Evolutionary conservation across 805 yeast species (phyloP).

Genomic region (Lachancea dasiensis): DNA sequence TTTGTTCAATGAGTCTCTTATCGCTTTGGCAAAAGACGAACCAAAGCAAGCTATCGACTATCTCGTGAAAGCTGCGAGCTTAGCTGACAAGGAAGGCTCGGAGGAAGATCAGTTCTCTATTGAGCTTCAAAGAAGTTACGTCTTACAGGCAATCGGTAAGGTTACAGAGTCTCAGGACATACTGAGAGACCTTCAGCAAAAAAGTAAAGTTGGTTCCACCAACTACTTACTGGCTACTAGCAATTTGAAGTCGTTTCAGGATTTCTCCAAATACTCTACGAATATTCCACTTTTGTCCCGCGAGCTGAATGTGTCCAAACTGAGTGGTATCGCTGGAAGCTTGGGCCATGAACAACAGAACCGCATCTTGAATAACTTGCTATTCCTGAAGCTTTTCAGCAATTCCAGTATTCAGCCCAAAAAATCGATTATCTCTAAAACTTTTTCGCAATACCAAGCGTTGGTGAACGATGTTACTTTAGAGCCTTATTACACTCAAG

Average conservation of each 20-base stretch:
- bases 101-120: conserved; percentile 56
- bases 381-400: conserved; percentile 25
- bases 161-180: conserved; percentile 34
- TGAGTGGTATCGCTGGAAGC: conserved; percentile 17
- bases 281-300: conserved; percentile 30
- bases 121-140: conserved; percentile 52
- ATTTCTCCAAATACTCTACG: conserved; percentile 28
- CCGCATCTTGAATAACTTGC: conserved; percentile 16
- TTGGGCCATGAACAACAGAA: conserved; percentile 26
- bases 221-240: conserved; percentile 28
- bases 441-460: conserved; percentile 21
- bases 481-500: conserved; percentile 29
- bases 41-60: conserved; percentile 36
- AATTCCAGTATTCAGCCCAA: conserved; percentile 18
- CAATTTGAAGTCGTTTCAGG: conserved; percentile 27
- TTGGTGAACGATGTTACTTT: conserved; percentile 19
- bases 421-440: conserved; percentile 19
- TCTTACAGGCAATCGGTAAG: conserved; percentile 40
- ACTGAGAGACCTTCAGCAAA: conserved; percentile 31
- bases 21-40: conserved; percentile 42
- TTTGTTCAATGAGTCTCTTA: conserved; percentile 57
- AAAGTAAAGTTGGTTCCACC: conserved; percentile 20
- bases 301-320: conserved; percentile 30
- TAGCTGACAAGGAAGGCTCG: conserved; percentile 37
- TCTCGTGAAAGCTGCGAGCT: conserved; percentile 40